Conservation (phyloP, 352 stramenopile genomes). For the Pythium folliculosum region DNA sequence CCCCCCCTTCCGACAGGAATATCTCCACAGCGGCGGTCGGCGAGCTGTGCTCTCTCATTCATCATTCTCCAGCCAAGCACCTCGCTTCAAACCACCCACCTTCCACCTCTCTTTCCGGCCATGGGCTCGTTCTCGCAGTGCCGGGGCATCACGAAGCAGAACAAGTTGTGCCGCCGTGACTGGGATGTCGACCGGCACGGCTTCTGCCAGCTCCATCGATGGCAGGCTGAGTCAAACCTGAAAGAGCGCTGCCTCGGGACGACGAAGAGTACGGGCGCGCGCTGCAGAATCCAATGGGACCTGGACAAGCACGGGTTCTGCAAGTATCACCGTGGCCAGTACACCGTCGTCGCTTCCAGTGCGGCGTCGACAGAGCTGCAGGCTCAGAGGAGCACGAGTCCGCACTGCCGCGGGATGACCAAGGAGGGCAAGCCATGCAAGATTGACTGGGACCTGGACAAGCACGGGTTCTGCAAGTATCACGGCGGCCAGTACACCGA, state of each 20-base stretch:
- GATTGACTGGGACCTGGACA: background rate
- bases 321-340: background rate
- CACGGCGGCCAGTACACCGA: background rate
- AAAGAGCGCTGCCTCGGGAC: background rate
- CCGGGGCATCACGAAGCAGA: background rate
- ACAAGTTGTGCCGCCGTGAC: background rate
- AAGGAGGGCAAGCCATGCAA: background rate
- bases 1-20: too few relatives aligned
- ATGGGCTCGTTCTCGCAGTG: background rate
- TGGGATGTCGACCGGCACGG: background rate
- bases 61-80: too few relatives aligned
- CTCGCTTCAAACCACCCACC: too few relatives aligned
- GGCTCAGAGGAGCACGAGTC: background rate
- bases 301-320: background rate
- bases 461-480: background rate
- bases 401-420: background rate
- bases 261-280: background rate
- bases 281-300: background rate
- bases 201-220: background rate
- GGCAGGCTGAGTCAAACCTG: too few relatives aligned
- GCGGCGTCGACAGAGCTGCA: too few relatives aligned
- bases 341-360: background rate
- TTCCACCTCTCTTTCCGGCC: too few relatives aligned
- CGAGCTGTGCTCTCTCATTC: too few relatives aligned
- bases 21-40: too few relatives aligned